Evolutionary conservation across 1,139 yeast genomes (phyloP).

Genomic region (Blastobotrys petasosporus): DNA sequence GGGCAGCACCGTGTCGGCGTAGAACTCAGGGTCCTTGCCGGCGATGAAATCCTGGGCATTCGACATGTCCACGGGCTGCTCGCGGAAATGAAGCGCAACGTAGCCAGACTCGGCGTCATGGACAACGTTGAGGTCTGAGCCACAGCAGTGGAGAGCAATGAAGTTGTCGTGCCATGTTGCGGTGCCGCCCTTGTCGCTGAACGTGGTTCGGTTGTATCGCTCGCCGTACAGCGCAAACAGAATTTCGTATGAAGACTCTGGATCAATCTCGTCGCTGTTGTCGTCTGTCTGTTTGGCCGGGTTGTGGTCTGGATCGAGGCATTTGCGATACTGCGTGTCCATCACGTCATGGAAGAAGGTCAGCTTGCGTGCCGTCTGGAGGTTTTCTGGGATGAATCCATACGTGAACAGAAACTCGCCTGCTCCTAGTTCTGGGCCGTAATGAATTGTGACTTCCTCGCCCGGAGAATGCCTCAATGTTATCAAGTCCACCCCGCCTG

Average conservation of each 20-base stretch:
- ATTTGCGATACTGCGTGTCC: constrained; percentile 19
- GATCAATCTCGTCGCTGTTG: constrained; percentile 14
- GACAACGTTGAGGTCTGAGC: constrained; percentile 21
- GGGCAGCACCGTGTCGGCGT: constrained; percentile 7
- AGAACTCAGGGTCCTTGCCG: constrained; percentile 8
- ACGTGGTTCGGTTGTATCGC: constrained; percentile 9
- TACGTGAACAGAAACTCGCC: constrained; percentile 38
- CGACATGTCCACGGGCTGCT: constrained; percentile 21
- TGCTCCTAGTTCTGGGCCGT: constrained; percentile 34
- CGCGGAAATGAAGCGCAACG: constrained; percentile 21
- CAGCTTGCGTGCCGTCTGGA: constrained; percentile 16
- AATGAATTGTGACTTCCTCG: constrained; percentile 33
- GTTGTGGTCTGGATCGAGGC: constrained; percentile 19
- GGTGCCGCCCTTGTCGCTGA: constrained; percentile 4
- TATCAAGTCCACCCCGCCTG: constrained; percentile 25
- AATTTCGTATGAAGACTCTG: constrained; percentile 19
- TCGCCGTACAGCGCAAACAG: constrained; percentile 19
- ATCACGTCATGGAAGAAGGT: constrained; percentile 22
- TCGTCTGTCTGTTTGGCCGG: constrained; percentile 16
- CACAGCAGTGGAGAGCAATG: constrained; percentile 23
- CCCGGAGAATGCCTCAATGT: constrained; percentile 9
- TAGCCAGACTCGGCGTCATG: constrained; percentile 18
- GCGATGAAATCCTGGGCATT: constrained; percentile 15
- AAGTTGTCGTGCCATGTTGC: constrained; percentile 25
- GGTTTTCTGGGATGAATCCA: constrained; percentile 34